phyloP scores from a whole-genome alignment of 2,329 filamentous ascomycete species.

The Xylaria multiplex region DNA sequence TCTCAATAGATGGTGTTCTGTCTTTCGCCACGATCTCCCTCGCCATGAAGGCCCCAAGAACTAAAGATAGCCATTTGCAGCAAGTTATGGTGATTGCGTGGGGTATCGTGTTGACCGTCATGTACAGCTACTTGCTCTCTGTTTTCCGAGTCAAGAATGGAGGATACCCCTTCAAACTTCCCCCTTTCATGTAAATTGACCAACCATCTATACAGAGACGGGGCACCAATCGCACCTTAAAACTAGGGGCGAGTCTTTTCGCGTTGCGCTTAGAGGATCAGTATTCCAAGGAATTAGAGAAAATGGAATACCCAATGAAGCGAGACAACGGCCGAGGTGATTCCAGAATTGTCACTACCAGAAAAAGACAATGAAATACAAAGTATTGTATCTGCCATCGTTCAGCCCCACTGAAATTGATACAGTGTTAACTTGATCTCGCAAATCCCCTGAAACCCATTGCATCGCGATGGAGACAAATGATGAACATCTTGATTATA shows the following conservation, averaged over 20 bases:
- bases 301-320: slow-evolving; percentile 22
- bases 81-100: slow-evolving; percentile 84
- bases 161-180: slow-evolving; percentile 92
- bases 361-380: slow-evolving; percentile 15
- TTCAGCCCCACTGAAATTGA: neutral
- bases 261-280: slow-evolving; percentile 26
- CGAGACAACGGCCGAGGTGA: slow-evolving; percentile 1
- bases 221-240: neutral
- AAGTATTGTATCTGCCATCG: slow-evolving; percentile 11
- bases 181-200: slow-evolving; percentile 76
- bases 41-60: slow-evolving; percentile 90
- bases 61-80: slow-evolving; percentile 79
- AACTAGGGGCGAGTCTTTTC: neutral
- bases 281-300: slow-evolving; percentile 17
- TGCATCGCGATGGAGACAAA: slow-evolving; percentile 11
- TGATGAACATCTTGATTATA: slow-evolving; percentile 7
- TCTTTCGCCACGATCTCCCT: slow-evolving; percentile 93
- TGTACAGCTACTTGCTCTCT: slow-evolving; percentile 95
- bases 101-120: slow-evolving; percentile 77
- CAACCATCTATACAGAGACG: slow-evolving; percentile 1
- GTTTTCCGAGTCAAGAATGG: slow-evolving; percentile 95
- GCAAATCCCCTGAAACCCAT: neutral
- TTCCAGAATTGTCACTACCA: slow-evolving; percentile 9
- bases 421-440: slow-evolving; percentile 2
- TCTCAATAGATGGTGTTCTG: slow-evolving; percentile 68